Percentiles rank a stretch among this genome's conserved stretches.
Evolutionary conservation across 208 protist genomes (phyloP).

Genomic region (Acanthamoeba sp.): DNA sequence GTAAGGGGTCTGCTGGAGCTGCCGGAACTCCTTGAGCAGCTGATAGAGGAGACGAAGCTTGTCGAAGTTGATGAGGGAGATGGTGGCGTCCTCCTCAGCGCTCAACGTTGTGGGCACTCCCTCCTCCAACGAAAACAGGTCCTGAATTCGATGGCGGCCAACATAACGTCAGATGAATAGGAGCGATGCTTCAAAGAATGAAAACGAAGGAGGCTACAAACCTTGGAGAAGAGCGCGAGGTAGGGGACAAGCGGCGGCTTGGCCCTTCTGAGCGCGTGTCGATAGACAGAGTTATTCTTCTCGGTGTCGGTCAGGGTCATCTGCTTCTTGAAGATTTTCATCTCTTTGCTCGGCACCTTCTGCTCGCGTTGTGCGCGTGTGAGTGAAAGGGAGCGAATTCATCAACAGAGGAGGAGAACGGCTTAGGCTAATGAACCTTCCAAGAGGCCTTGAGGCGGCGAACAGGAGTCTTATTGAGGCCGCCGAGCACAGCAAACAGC

Average conservation of each 20-base stretch:
- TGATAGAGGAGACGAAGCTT: conserved; percentile 44
- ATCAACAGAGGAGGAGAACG: too few species aligned
- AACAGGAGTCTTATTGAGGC: conserved; percentile 8
- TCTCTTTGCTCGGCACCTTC: conserved; percentile 60
- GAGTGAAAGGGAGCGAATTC: too few species aligned
- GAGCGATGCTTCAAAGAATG: neutral
- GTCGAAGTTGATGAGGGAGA: conserved; percentile 46
- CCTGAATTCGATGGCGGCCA: neutral
- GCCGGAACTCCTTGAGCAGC: neutral
- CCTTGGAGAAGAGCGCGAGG: conserved; percentile 33
- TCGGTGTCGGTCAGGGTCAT: conserved; percentile 52
- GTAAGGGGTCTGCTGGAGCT: conserved; percentile 1
- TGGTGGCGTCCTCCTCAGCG: neutral
- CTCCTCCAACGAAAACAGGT: conserved; percentile 34
- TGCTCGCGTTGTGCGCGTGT: neutral
- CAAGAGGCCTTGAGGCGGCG: neutral
- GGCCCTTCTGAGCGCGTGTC: neutral
- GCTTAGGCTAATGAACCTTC: neutral
- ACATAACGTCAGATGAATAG: too few species aligned
- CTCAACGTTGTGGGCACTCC: neutral
- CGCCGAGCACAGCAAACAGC: conserved; percentile 24
- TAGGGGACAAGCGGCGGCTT: conserved; percentile 56
- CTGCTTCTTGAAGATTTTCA: conserved; percentile 38
- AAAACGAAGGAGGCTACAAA: neutral
- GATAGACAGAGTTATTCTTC: conserved; percentile 49